These are phyloP conservation scores for Phytophthora palmivora DNA, from an alignment of 352 stramenopile species.

Conservation along the genomic window DNA sequence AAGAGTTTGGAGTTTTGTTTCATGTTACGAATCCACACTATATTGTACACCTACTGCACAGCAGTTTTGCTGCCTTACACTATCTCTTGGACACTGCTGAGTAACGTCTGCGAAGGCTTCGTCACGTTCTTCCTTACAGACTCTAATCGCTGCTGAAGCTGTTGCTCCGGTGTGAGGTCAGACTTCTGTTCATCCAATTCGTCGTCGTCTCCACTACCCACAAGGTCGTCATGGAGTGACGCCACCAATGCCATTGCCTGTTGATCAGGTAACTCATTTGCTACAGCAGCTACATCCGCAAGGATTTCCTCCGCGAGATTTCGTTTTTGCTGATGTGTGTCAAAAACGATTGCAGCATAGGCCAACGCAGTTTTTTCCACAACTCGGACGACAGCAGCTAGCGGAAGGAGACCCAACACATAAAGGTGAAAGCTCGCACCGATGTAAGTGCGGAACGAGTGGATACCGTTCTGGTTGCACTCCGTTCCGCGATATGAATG, in stretches of 20 bases:
- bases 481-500: constrained; percentile 71
- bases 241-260: constrained; percentile 55
- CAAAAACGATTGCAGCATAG: constrained; percentile 71
- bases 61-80: constrained; percentile 32
- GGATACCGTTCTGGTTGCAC: constrained; percentile 69
- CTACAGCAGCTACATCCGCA: constrained; percentile 59
- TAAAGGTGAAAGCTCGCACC: constrained; percentile 70
- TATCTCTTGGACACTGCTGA: constrained; percentile 29
- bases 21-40: constrained; percentile 18
- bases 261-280: constrained; percentile 61
- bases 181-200: constrained; percentile 22
- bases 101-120: not conserved
- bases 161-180: constrained; percentile 26
- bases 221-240: constrained; percentile 61
- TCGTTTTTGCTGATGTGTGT: constrained; percentile 59
- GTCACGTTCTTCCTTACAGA: constrained; percentile 35
- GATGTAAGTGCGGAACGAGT: constrained; percentile 85
- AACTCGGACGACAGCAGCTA: constrained; percentile 64
- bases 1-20: constrained; percentile 33
- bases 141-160: constrained; percentile 40
- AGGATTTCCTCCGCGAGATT: constrained; percentile 71
- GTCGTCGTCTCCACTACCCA: constrained; percentile 33
- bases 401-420: constrained; percentile 50
- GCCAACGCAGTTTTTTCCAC: constrained; percentile 63
- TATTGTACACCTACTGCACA: constrained; percentile 39